These are phyloP conservation scores for Garcileccinum viscosum DNA, from an alignment of 1,284 basidiomycete species.

Conservation along the genomic window DNA sequence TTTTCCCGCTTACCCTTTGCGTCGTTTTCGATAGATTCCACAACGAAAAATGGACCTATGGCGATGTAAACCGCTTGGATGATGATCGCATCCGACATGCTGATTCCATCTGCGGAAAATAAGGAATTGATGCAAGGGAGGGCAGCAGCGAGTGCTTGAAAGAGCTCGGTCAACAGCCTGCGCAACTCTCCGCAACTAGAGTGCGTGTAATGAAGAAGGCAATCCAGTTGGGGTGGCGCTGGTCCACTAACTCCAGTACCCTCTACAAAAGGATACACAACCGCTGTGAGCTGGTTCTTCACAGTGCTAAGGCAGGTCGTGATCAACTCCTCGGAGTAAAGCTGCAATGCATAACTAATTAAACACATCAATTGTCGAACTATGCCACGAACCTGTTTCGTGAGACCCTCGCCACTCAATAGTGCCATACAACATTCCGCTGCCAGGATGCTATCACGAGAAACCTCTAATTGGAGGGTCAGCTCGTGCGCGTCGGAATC, in stretches of 20 bases:
- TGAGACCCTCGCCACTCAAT: conserved; percentile 77
- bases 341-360: conserved; percentile 45
- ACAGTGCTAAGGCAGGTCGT: conserved; percentile 76
- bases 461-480: conserved; percentile 56
- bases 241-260: conserved; percentile 54
- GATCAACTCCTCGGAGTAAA: conserved; percentile 93
- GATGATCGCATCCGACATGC: conserved; percentile 87
- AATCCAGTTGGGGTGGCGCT: conserved; percentile 57
- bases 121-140: conserved; percentile 74
- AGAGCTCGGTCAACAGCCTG: conserved; percentile 66
- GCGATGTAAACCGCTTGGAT: conserved; percentile 92
- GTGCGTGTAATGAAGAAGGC: conserved; percentile 55
- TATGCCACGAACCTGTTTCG: conserved; percentile 72
- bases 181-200: conserved; percentile 52
- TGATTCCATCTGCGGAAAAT: conserved; percentile 68
- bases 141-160: conserved; percentile 69
- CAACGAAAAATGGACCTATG: conserved; percentile 91
- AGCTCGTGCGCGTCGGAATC: conserved; percentile 60
- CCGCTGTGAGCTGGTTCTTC: conserved; percentile 80
- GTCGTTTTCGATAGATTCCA: conserved; percentile 62
- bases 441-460: conserved; percentile 75
- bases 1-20: conserved; percentile 61
- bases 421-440: conserved; percentile 84
- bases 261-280: conserved; percentile 90
- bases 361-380: conserved; percentile 1